phyloP scores from a whole-genome alignment of 768 basidiomycete genomes.

The Phlebiopsis flavidoalba region DNA sequence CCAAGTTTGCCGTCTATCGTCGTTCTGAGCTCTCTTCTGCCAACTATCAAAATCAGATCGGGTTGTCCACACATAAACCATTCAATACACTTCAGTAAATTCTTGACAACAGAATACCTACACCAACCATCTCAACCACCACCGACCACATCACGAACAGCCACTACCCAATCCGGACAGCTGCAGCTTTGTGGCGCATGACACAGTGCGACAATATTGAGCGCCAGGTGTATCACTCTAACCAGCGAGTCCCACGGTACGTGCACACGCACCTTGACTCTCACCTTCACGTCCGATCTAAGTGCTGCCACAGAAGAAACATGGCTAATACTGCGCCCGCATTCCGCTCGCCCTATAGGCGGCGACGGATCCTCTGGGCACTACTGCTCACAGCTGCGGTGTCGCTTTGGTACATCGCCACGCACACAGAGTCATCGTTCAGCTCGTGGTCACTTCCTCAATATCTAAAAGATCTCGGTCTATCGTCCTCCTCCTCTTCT shows the following conservation, averaged over 20 bases:
- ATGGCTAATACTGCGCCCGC: neutral
- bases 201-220: neutral
- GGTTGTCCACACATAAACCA: too few relatives aligned
- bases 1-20: too few relatives aligned
- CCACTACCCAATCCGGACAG: neutral
- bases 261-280: neutral
- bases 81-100: neutral
- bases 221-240: neutral
- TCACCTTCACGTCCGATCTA: neutral
- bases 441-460: conserved; percentile 7
- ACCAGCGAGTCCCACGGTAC: neutral
- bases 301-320: neutral
- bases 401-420: conserved; percentile 36
- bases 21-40: too few relatives aligned
- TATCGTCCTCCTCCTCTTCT: conserved; percentile 33
- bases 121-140: too few relatives aligned
- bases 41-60: too few relatives aligned
- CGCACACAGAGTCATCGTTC: conserved; percentile 28
- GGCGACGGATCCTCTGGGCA: conserved; percentile 42
- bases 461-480: conserved; percentile 21
- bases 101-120: too few relatives aligned
- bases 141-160: too few relatives aligned
- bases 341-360: conserved; percentile 19
- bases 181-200: neutral
- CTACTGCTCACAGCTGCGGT: conserved; percentile 32